Evolutionary conservation across 345 rosid genomes (phyloP).

Genomic region (Brassica juncea): DNA sequence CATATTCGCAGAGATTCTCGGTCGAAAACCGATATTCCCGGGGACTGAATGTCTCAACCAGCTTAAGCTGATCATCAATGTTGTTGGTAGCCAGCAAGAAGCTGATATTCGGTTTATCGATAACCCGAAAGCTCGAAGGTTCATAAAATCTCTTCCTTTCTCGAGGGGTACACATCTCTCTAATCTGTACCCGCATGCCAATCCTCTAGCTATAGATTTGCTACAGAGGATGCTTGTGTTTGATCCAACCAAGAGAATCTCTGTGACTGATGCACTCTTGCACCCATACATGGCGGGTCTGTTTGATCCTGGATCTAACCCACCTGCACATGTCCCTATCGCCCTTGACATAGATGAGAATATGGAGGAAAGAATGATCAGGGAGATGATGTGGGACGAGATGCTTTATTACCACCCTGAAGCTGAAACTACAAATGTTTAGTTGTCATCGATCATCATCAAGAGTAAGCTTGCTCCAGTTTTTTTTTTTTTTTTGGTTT

Average conservation of each 20-base stretch:
- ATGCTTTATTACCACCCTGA: conserved; percentile 82
- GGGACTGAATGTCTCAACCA: conserved; percentile 92
- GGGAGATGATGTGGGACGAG: conserved; percentile 90
- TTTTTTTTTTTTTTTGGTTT: background rate
- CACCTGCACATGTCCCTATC: conserved; percentile 73
- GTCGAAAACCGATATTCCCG: conserved; percentile 81
- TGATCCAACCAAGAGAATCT: conserved; percentile 83
- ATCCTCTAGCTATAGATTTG: conserved; percentile 76
- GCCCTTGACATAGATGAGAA: conserved; percentile 77
- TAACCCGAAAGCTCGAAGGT: conserved; percentile 72
- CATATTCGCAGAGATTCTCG: conserved; percentile 88
- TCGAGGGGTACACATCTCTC: conserved; percentile 62
- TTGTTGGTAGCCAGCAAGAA: conserved; percentile 77
- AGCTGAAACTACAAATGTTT: conserved; percentile 24
- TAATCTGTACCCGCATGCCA: conserved; percentile 61
- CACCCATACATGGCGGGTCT: conserved; percentile 83
- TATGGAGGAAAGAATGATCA: conserved; percentile 64
- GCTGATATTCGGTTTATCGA: conserved; percentile 80
- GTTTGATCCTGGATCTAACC: conserved; percentile 64
- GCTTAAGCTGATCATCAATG: conserved; percentile 74
- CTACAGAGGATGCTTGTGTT: conserved; percentile 83
- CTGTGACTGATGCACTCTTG: conserved; percentile 80
- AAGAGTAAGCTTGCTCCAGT: conserved; percentile 25
- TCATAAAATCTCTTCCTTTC: conserved; percentile 71
- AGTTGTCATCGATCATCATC: conserved; percentile 15